Conservation (phyloP, 345 rosid species). For the thale cress (Arabidopsis thaliana) region DNA sequence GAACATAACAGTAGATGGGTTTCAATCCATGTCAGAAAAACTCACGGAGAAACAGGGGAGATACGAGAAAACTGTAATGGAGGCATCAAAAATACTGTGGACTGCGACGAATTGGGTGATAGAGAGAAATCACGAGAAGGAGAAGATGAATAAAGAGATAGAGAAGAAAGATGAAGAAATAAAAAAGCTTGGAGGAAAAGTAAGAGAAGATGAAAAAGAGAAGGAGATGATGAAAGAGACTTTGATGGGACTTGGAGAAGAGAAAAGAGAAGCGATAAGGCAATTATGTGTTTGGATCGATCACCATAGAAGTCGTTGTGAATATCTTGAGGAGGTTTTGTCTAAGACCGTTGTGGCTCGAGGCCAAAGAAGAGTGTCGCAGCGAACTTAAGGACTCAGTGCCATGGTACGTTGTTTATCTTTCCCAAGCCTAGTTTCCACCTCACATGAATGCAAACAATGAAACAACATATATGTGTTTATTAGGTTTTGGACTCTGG, state of each 20-base stretch:
- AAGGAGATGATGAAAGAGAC: constrained; percentile 54
- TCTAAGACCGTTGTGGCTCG: constrained; percentile 36
- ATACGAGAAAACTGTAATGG: constrained; percentile 50
- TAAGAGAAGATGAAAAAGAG: constrained; percentile 57
- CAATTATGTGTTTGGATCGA: constrained; percentile 89
- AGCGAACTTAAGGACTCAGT: constrained; percentile 29
- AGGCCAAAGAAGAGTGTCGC: constrained; percentile 39
- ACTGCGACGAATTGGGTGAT: constrained; percentile 57
- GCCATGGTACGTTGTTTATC: constrained; percentile 18
- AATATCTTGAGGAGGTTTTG: constrained; percentile 55
- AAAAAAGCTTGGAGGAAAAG: constrained; percentile 54
- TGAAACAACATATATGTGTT: background rate
- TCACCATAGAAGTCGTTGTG: constrained; percentile 69
- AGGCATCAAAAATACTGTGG: constrained; percentile 53
- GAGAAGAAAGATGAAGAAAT: constrained; percentile 44
- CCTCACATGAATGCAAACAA: constrained; percentile 22
- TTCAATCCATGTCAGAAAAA: constrained; percentile 52
- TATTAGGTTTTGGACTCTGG: constrained; percentile 13
- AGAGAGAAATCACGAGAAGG: constrained; percentile 51
- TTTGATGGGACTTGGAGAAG: constrained; percentile 65
- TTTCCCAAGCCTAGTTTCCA: background rate
- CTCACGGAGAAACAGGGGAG: constrained; percentile 51
- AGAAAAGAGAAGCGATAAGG: constrained; percentile 87
- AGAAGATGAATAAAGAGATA: constrained; percentile 44
- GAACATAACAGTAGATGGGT: constrained; percentile 46